Conservation (phyloP, 2,329 filamentous ascomycete genomes). For the Trichoderma asperellum region DNA sequence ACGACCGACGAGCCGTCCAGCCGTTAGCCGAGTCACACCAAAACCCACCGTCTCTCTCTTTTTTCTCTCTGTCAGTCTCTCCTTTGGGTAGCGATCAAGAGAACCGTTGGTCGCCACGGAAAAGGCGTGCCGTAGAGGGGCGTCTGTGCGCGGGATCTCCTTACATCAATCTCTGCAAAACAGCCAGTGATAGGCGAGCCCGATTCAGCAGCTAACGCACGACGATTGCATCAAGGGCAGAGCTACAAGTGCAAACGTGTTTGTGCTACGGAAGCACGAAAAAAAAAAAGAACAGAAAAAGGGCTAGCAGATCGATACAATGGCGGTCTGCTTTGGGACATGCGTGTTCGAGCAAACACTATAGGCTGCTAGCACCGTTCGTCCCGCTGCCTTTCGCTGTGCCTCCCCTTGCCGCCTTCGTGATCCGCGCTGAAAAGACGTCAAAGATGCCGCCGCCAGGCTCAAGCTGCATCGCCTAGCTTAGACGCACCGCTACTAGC, state of each 20-base stretch:
- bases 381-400: neutral
- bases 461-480: neutral
- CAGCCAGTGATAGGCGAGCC: constrained; percentile 6
- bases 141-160: constrained; percentile 19
- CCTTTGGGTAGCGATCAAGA: neutral
- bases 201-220: neutral
- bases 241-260: neutral
- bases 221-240: constrained; percentile 1
- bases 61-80: neutral
- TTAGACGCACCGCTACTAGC: neutral
- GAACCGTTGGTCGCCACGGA: neutral
- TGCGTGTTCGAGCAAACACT: neutral
- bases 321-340: neutral
- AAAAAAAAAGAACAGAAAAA: neutral
- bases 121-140: constrained; percentile 16
- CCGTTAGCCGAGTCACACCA: neutral
- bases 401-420: neutral
- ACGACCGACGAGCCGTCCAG: neutral
- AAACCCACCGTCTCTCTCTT: neutral
- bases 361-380: neutral
- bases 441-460: neutral
- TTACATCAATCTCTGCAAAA: neutral
- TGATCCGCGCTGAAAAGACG: neutral
- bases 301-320: neutral
- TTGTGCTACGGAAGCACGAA: neutral